These are phyloP conservation scores for Debaryomycetaceae sp. DNA, from an alignment of 1,139 yeast genomes.

Conservation along the genomic window DNA sequence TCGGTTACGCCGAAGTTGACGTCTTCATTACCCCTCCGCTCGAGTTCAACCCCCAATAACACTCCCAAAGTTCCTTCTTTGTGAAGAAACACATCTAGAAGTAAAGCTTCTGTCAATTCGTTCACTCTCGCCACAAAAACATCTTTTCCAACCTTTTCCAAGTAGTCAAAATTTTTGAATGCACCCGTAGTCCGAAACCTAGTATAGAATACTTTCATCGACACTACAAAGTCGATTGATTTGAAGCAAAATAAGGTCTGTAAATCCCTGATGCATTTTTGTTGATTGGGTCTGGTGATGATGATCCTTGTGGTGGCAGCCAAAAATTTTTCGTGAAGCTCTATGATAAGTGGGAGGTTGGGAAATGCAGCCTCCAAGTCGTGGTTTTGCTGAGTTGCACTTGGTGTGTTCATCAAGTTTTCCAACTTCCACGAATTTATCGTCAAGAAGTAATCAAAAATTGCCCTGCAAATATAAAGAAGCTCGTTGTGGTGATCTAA, in stretches of 20 bases:
- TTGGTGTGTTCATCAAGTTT: conserved; percentile 19
- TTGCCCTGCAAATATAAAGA: conserved; percentile 14
- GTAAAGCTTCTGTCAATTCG: conserved; percentile 18
- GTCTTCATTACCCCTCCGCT: conserved; percentile 54
- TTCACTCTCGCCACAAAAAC: conserved; percentile 17
- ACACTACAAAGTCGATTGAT: conserved; percentile 28
- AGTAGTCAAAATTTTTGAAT: conserved; percentile 28
- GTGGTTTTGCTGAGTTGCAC: conserved; percentile 9
- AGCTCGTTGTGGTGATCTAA: conserved; percentile 14
- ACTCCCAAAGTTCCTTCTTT: conserved; percentile 31
- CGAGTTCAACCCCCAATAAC: conserved; percentile 34
- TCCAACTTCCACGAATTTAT: conserved; percentile 35
- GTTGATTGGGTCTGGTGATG: background rate
- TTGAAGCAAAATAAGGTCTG: conserved; percentile 23
- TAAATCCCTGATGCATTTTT: conserved; percentile 13
- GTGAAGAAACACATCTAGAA: conserved; percentile 27
- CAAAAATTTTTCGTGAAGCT: conserved; percentile 11
- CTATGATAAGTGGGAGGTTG: conserved; percentile 18
- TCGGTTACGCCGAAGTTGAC: conserved; percentile 35
- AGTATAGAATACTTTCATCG: conserved; percentile 30
- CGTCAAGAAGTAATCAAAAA: conserved; percentile 24
- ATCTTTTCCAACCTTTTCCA: conserved; percentile 15
- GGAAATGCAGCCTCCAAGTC: conserved; percentile 14
- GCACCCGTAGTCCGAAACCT: conserved; percentile 22
- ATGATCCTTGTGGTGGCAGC: conserved; percentile 5